Evolutionary conservation across 805 yeast genomes (phyloP), one percentile per base, ranked within the genome.

Genomic region (Kazachstania viticola): DNA sequence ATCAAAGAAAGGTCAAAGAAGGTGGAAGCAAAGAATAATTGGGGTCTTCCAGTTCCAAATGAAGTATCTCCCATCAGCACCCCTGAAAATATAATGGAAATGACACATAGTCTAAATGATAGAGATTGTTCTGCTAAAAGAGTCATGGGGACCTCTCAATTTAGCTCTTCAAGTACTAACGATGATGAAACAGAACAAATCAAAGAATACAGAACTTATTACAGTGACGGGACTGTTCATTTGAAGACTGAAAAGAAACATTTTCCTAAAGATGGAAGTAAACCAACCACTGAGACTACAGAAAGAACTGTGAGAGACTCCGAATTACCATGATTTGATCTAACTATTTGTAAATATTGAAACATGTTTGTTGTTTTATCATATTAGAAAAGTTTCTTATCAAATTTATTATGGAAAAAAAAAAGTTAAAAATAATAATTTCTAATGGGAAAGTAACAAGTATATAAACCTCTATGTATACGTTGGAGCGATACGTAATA

Each of bases 121-220:
- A 31, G 15, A 21, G n/a, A n/a, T n/a, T n/a, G n/a, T n/a, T n/a
- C n/a, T n/a, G n/a, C n/a, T n/a, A 52, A 46, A 17, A 51, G 41
- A 12, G 45, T 60, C 3, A 48, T 63, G 4, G 67, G 71, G 1
- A 57, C 60, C 4, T 54, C 64, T 13, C 60, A 56, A 22, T 54
- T 60, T 4, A 52, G 61, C 2, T 41, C 57, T 9, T 56, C 55
- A 34, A 54, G 48, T 18, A 56, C 67, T 3, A 39, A 63, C 15
- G 60, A 57, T 5, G 60, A 67, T 17, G 74, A 72, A 3, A 62
- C 61, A 16, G 69, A 69, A 39, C 64, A 64, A 36, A 37, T 56
- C 17, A 59, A 61, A 2, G 56, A 56, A 30, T 38, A 46, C 7
- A 50, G 58, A 31, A 60, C 62, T 17, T 56, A 46, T 21, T 69